A percentile compares a stretch with the other conserved stretches of the same genome.
Conservation (phyloP, 306 rosid genomes). For the Cicer arietinum region DNA sequence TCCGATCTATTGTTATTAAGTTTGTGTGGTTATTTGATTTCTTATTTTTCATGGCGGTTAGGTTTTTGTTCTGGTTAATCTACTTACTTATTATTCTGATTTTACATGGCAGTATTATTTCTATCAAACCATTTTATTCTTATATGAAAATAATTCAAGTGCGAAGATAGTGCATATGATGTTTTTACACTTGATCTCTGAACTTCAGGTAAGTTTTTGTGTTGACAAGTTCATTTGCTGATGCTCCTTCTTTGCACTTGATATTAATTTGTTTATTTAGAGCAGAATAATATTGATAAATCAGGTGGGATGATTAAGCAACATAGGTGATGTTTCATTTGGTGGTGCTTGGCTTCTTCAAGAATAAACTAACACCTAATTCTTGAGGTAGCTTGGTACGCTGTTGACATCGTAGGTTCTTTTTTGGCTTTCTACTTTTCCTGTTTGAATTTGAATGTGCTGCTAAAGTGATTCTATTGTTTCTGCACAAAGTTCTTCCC, state of each 20-base stretch:
- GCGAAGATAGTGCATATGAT: constrained; percentile 51
- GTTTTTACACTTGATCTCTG: constrained; percentile 68
- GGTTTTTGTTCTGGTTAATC: background rate
- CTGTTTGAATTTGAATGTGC: constrained; percentile 42
- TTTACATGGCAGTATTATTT: background rate
- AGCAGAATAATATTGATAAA: background rate
- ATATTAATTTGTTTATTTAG: background rate
- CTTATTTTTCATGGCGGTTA: no score
- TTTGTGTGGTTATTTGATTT: no score
- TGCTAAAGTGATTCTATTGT: constrained; percentile 40
- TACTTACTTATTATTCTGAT: background rate
- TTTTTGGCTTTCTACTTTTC: no score
- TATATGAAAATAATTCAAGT: background rate
- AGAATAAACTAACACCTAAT: no score
- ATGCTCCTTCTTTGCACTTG: constrained; percentile 45
- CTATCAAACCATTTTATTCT: background rate
- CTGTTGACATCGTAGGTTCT: no score
- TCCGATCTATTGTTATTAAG: no score
- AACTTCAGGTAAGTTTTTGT: constrained; percentile 60
- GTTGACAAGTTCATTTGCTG: constrained; percentile 57
- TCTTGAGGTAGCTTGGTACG: no score
- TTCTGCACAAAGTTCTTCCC: constrained; percentile 36
- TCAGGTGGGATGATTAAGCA: no score
- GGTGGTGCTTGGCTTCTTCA: no score
- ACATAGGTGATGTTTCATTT: no score